Base-by-base conservation (phyloP, 352 stramenopile species). In the Globisporangium paroecandrum region DNA sequence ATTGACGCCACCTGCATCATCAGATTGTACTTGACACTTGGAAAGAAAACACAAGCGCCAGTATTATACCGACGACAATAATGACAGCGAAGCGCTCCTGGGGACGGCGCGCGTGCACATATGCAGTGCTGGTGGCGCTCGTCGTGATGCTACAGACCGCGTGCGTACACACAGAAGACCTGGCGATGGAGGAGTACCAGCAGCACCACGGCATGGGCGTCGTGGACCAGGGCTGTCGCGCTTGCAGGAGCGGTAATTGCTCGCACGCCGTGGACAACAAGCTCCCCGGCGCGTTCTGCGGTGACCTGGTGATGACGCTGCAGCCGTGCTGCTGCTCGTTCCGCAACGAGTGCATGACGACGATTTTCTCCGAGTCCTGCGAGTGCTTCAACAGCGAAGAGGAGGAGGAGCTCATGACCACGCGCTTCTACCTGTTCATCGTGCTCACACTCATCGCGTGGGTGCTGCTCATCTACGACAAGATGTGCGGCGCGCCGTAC, bases 341-440 rank as follows among this genome's bases (percentile, higher is more conserved):
- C 73, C 81, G 79, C 22, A 91, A 90, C 66, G 82, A 91, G 65
- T 93, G 84, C 66, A 88, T 87, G 71, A 90, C 79, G 36, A 91
- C 81, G 61, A 89, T 90, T 55, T 90, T 89, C 71, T 87, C 73
- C 8, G 74, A 90, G 70, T 73, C 68, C 18, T 93, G 84, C 73
- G 81, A 91, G 56, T 93, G 84, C 65, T 84, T 87, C 64, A 77
- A 87, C 62, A 82, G 76, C 64, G 77, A 70, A 0, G 73, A 85
- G 25, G 78, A 88, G 47, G 75, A 89, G 53, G 63, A 87, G 62
- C 85, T 90, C 36, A 72, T 92, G 69, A 83, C 78, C 63, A 85
- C 82, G 24, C 75, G 82, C 6, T 91, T 93, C 69, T 90, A 88
- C 43, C 72, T 93, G 7, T 91, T 93, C 64, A 76, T 86, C 20